A percentile compares a stretch with the other conserved stretches of the same genome.
Conservation (phyloP, 2,329 filamentous ascomycete species). For the Colletotrichum cuscutae region DNA sequence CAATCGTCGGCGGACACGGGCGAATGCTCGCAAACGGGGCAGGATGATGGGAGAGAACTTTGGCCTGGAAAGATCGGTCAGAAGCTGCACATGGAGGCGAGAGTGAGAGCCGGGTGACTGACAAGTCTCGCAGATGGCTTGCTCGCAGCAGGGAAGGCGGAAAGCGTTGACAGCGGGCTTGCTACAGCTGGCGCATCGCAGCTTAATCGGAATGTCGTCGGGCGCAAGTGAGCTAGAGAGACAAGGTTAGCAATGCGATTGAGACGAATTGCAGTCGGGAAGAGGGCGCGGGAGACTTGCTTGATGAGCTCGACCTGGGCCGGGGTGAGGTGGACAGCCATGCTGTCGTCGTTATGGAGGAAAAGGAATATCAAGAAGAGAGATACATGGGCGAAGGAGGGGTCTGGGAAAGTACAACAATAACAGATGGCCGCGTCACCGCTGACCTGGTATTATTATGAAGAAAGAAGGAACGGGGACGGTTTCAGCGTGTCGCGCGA, state of each 20-base stretch:
- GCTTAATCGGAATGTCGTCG: conserved; percentile 93
- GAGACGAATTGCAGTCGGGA: neutral
- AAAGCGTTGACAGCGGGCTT: conserved; percentile 91
- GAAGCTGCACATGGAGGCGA: neutral
- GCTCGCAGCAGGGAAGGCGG: conserved; percentile 93
- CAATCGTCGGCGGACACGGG: conserved; percentile 89
- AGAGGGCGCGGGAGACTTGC: conserved; percentile 46
- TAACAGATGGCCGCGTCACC: neutral
- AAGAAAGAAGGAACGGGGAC: neutral
- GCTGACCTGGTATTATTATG: neutral
- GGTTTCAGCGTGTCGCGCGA: conserved; percentile 20
- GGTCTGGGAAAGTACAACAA: conserved; percentile 22
- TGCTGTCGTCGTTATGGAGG: conserved; percentile 35
- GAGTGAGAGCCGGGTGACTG: conserved; percentile 46
- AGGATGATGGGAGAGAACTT: conserved; percentile 78
- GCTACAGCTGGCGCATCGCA: conserved; percentile 94
- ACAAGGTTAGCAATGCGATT: conserved; percentile 20
- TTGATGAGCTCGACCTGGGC: conserved; percentile 69
- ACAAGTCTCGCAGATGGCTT: conserved; percentile 93
- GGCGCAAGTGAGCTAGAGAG: conserved; percentile 74
- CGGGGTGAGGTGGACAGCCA: conserved; percentile 50
- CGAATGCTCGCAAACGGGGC: conserved; percentile 92
- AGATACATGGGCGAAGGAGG: conserved; percentile 32
- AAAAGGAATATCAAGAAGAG: conserved; percentile 28
- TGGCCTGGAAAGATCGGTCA: conserved; percentile 69